Evolutionary conservation across 768 basidiomycete genomes (phyloP).

Genomic region (Lentinula guzmanii): DNA sequence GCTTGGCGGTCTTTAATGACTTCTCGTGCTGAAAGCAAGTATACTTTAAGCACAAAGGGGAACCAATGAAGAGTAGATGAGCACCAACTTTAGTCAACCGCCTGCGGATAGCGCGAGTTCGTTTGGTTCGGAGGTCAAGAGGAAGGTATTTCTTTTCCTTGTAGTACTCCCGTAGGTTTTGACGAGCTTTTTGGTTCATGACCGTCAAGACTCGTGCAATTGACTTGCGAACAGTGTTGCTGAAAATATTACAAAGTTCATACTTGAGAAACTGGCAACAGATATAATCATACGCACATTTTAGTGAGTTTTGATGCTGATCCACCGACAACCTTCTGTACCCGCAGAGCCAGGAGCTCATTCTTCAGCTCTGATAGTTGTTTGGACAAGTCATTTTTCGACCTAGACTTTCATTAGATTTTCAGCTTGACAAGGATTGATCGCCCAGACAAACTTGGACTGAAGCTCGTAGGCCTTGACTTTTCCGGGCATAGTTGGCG

Average conservation of each 20-base stretch:
- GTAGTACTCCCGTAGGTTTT: constrained; percentile 97
- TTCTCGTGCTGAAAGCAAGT: constrained; percentile 59
- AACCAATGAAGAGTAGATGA: not conserved
- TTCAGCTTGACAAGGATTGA: constrained; percentile 1
- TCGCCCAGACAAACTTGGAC: constrained; percentile 63
- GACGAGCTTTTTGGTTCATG: constrained; percentile 96
- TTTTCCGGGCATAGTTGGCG: constrained; percentile 75
- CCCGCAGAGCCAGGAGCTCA: constrained; percentile 89
- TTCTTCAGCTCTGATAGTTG: constrained; percentile 92
- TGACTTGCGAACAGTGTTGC: constrained; percentile 95
- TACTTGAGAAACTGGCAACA: not conserved
- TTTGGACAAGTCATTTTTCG: constrained; percentile 94
- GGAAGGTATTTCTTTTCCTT: constrained; percentile 95
- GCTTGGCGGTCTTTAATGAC: constrained; percentile 84
- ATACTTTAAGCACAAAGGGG: not conserved
- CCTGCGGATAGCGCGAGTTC: constrained; percentile 96
- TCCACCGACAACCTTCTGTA: constrained; percentile 97
- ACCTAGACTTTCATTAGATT: constrained; percentile 42
- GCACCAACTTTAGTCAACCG: constrained; percentile 78
- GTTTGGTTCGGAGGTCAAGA: constrained; percentile 96
- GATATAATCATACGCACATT: constrained; percentile 60
- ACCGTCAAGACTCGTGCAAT: constrained; percentile 98
- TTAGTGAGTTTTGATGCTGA: constrained; percentile 94
- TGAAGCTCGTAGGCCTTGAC: constrained; percentile 96
- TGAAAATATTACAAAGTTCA: constrained; percentile 23